Evolutionary conservation across 768 basidiomycete species (phyloP), one percentile per base, ranked within the genome.

Genomic region (Lactarius deliciosus): DNA sequence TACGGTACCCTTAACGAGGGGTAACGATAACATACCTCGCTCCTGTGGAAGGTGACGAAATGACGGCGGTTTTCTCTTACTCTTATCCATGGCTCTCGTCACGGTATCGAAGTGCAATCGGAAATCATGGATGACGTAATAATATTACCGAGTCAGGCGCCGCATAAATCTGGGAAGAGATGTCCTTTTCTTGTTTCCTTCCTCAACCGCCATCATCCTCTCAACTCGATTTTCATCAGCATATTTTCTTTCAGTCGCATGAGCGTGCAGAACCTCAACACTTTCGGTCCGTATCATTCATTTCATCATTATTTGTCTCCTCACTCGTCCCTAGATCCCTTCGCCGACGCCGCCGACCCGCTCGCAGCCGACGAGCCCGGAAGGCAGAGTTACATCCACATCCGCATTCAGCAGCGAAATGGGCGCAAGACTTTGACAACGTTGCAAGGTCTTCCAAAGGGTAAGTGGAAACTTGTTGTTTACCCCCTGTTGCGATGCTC

Each of bases 341-440:
- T 96, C 83, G 92, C 91, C 82, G 95, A 95, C 80, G 91, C 92
- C 79, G 90, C 87, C 74, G 92, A 93, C 73, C 87, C 88, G 75
- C 89, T 92, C 75, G 86, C 81, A 76, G 82, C 82, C 74, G 83
- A 77, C 74, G 88, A 91, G 82, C 90, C 92, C 74, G 90, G 90
- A 72, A 86, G 88, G 77, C 79, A 86, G 74, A 87, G 92, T 76
- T 89, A 93, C 78, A 91, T 96, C 77, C 94, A 96, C 78, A 92
- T 96, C 76, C 94, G 97, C 82, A 92, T 99, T 74, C 97, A 99
- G 79, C 97, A 99, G 80, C 87, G 97, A 75, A 99, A 98, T 86
- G 97, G 97, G 69, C 86, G 97, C 75, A 99, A 99, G 85, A 97
- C 95, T 68, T 79, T 98, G 82, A 99, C 97, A 50, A 99, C 96